A percentile compares a stretch with the other conserved stretches of the same genome.
Evolutionary conservation across 1,139 yeast species (phyloP).

Genomic region (Geotrichum bryndzae): DNA sequence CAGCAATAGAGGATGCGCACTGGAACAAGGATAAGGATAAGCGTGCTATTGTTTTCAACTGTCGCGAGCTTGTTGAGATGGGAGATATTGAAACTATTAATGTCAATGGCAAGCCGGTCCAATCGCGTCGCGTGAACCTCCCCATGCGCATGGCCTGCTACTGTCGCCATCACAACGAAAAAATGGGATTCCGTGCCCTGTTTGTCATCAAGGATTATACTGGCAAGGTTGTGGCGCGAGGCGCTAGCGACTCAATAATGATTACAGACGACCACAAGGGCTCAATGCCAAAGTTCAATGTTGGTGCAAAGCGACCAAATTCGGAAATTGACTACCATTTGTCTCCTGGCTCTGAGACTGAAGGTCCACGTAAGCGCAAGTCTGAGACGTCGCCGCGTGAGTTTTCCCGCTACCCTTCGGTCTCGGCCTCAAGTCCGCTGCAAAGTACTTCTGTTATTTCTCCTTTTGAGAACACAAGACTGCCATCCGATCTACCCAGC

Average conservation of each 20-base stretch:
- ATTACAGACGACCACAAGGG: constrained; percentile 86
- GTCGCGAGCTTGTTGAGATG: constrained; percentile 74
- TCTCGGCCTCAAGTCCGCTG: background rate
- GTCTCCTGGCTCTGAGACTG: constrained; percentile 9
- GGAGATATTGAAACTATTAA: constrained; percentile 41
- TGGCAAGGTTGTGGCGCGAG: constrained; percentile 63
- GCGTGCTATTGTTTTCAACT: constrained; percentile 80
- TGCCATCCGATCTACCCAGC: background rate
- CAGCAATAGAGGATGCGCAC: constrained; percentile 58
- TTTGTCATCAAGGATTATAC: constrained; percentile 57
- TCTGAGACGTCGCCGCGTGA: constrained; percentile 5
- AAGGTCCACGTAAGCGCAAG: constrained; percentile 9
- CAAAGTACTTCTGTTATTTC: background rate
- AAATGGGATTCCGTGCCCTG: constrained; percentile 65
- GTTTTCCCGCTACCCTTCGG: background rate
- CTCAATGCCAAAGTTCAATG: constrained; percentile 9
- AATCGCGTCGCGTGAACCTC: constrained; percentile 41
- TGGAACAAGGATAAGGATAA: constrained; percentile 69
- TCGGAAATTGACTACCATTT: constrained; percentile 11
- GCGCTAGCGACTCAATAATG: constrained; percentile 67
- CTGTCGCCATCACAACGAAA: constrained; percentile 85
- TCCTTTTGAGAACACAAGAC: background rate
- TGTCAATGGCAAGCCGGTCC: constrained; percentile 39
- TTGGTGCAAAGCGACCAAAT: constrained; percentile 15
- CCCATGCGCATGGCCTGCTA: constrained; percentile 88